Evolutionary conservation across 768 basidiomycete species (phyloP), one percentile per base, ranked within the genome.

Genomic region (Russula earlei): DNA sequence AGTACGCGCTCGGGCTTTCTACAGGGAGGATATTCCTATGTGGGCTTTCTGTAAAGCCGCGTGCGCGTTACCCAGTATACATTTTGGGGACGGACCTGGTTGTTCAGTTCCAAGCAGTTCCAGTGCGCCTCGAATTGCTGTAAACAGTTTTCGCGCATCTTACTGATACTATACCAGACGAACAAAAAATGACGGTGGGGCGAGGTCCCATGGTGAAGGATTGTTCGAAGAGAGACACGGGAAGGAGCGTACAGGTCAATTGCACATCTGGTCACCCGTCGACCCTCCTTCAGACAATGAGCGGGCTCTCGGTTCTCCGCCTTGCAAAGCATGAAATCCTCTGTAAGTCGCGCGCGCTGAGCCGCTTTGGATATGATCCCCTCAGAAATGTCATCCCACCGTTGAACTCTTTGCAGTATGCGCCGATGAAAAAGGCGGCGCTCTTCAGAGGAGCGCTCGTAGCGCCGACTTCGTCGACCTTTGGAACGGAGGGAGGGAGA

Each of bases 241-340:
- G 22, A 46, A 51, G 20, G n/a, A 2, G 80, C 91, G 67, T 64
- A 97, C 96, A 99, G 66, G 67, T 97, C 93, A 33, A 84, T 83
- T 45, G 94, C 89, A 70, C 96, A 99, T 63, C 96, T 80, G 52
- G 96, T 98, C 54, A 97, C 95, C 63, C 90, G 83, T 63, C 96
- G 73, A 11, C 96, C 96, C 70, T 98, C 96, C 77, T 89, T 88
- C 74, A 98, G 67, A 71, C 96, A 99, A 68, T 94, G 91, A 20
- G 72, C 91, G 10, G 95, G 92, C 66, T 95, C 85, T 56, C 86
- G 79, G 66, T 80, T 85, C 75, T 97, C 94, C 22, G 82, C 76
- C 75, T 98, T 98, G 80, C 96, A 99, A 51, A 97, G 85, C 91
- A 98, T 95, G 66, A 91, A 91, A 74, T 91, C 88, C 79, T 91